Conservation (phyloP, 768 basidiomycete genomes). For the Phlebiopsis flavidoalba region DNA sequence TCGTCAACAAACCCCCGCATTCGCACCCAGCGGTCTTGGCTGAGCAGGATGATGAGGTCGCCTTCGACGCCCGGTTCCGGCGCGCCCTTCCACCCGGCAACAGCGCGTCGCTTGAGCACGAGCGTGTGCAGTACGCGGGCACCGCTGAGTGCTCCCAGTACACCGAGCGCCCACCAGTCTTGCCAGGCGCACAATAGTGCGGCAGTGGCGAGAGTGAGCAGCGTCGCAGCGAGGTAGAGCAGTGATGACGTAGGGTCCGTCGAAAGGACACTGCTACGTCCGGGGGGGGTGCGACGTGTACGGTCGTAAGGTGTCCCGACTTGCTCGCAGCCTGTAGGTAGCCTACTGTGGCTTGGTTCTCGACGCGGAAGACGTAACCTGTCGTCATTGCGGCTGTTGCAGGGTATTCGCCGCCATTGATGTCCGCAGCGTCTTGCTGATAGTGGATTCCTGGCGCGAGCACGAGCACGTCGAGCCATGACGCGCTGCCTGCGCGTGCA, state of each 20-base stretch:
- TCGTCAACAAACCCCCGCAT: slow-evolving; percentile 5
- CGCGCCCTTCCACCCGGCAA: neutral
- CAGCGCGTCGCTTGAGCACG: slow-evolving; percentile 1
- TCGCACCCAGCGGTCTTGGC: slow-evolving; percentile 11
- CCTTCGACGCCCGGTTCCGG: neutral
- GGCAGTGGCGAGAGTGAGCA: neutral
- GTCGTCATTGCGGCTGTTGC: slow-evolving; percentile 5
- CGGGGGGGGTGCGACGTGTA: neutral
- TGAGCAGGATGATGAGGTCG: slow-evolving; percentile 5
- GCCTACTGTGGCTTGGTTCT: slow-evolving; percentile 9
- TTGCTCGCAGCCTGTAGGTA: slow-evolving; percentile 6
- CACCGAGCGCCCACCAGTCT: slow-evolving; percentile 6
- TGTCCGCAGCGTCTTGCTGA: neutral
- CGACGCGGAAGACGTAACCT: slow-evolving; percentile 11
- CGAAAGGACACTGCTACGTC: neutral
- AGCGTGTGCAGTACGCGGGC: slow-evolving; percentile 3
- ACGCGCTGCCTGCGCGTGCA: neutral
- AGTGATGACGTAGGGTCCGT: neutral
- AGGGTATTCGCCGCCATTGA: slow-evolving; percentile 6
- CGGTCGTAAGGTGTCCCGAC: slow-evolving; percentile 3
- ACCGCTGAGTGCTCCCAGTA: neutral
- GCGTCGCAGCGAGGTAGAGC: neutral
- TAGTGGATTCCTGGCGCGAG: neutral
- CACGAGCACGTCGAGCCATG: neutral
- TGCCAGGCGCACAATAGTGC: neutral